Evolutionary conservation across 192 early-diverging fungal genomes (phyloP).

Genomic region (Umbelopsis ramanniana): DNA sequence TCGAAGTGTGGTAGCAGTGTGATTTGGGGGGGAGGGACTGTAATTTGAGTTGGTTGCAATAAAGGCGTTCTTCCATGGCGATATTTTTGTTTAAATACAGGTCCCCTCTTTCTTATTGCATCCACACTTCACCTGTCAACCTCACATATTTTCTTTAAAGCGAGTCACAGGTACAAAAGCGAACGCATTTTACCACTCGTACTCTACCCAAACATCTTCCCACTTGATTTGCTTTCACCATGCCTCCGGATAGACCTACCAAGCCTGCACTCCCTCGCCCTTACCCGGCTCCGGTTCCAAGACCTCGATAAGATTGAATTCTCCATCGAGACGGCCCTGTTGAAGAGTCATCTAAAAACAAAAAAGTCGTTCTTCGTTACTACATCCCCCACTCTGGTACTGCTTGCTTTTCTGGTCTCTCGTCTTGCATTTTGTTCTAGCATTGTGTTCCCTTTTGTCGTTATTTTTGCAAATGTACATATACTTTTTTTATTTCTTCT

Average conservation of each 20-base stretch:
- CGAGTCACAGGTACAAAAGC: background rate
- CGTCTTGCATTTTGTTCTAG: background rate
- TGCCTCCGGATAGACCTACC: slow-evolving; percentile 42
- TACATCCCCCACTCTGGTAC: too few relatives aligned
- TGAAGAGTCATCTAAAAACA: too few relatives aligned
- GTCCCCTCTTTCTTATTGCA: background rate
- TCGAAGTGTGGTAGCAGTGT: slow-evolving; percentile 12
- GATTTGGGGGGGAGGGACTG: background rate
- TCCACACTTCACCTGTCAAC: slow-evolving; percentile 12
- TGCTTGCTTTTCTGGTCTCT: too few relatives aligned
- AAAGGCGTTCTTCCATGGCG: background rate
- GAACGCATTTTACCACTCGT: background rate
- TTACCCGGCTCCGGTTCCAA: slow-evolving; percentile 31
- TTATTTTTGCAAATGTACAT: slow-evolving; percentile 11
- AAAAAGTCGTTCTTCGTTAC: too few relatives aligned
- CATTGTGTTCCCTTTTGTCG: background rate
- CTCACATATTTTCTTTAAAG: background rate
- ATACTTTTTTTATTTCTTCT: background rate
- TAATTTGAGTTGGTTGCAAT: background rate
- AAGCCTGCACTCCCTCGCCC: slow-evolving; percentile 32
- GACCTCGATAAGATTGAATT: slow-evolving; percentile 10
- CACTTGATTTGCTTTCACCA: background rate
- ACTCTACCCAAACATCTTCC: background rate
- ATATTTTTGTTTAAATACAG: slow-evolving; percentile 10
- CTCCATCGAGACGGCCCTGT: background rate